Base-by-base conservation (phyloP, 805 yeast genomes). In the Candida ponderosae region DNA sequence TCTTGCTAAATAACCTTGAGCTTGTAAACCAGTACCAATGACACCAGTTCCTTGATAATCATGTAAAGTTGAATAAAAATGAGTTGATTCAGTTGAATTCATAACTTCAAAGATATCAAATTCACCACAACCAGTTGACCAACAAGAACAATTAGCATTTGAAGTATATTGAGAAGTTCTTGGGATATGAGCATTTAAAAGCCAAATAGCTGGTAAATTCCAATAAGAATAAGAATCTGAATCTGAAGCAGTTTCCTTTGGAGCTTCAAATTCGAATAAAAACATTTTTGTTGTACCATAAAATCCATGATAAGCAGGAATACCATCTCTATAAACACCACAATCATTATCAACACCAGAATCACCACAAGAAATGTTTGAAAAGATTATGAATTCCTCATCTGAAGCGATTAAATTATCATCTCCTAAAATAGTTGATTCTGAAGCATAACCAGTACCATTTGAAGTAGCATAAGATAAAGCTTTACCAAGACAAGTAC, bases 61-160 rank as follows among this genome's bases (percentile, higher is more conserved):
- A 55, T 82, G 93, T 55, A 82, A 62, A 7, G 89, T 79, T 16
- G 87, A 67, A 59, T 65, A 79, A 47, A 82, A 66, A 40, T 77
- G 68, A 35, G 57, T 57, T 19, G 72, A 56, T 44, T 74, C 74
- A 14, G 86, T 75, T 39, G 63, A 59, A 59, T 81, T 81, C 76
- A 79, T 71, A 30, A 76, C 78, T 62, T 82, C 90, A 53, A 81
- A 81, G 46, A 80, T 72, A 59, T 81, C 90, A 47, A 76, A 79
- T 58, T 81, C 88, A 55, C 89, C 88, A 59, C 88, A 79, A 10
- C 89, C 90, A 21, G 81, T 69, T 32, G 72, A 65, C 89, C 89
- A 81, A 51, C 87, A 78, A 6, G 87, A 79, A 57, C 88, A 81
- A 53, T 74, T 76, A 28, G 63, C 61, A 45, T 74, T 75, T 5